Conservation (phyloP, 352 stramenopile species). For the Globisporangium splendens region DNA sequence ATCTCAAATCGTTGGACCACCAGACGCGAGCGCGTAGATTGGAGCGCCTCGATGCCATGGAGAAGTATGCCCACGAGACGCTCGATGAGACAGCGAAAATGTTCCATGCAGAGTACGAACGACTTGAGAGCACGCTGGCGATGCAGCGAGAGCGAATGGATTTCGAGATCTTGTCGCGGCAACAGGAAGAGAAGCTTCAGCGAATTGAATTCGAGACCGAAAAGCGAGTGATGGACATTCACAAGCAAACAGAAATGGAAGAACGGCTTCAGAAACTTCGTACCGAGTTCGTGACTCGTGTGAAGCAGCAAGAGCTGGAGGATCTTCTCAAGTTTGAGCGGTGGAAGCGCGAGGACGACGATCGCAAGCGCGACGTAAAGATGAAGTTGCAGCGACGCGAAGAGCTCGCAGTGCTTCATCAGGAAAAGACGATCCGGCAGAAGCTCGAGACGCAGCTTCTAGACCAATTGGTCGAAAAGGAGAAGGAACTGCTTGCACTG, state of each 20-base stretch:
- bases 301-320: slow-evolving; percentile 69
- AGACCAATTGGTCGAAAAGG: slow-evolving; percentile 34
- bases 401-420: slow-evolving; percentile 35
- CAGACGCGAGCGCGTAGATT: slow-evolving; percentile 62
- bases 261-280: slow-evolving; percentile 62
- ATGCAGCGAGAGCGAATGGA: slow-evolving; percentile 59
- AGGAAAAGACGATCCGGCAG: slow-evolving; percentile 56
- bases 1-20: slow-evolving; percentile 66
- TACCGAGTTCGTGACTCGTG: slow-evolving; percentile 62
- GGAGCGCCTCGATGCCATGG: slow-evolving; percentile 57
- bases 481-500: slow-evolving; percentile 43
- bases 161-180: slow-evolving; percentile 65
- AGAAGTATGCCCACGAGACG: slow-evolving; percentile 51
- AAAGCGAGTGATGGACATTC: slow-evolving; percentile 53
- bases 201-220: slow-evolving; percentile 70
- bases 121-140: slow-evolving; percentile 44
- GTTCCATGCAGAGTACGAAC: slow-evolving; percentile 58
- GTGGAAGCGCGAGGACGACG: slow-evolving; percentile 72
- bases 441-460: slow-evolving; percentile 46
- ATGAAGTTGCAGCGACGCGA: slow-evolving; percentile 34
- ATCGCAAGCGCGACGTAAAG: slow-evolving; percentile 29
- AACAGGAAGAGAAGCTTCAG: slow-evolving; percentile 75
- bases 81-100: slow-evolving; percentile 62
- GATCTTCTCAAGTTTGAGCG: slow-evolving; percentile 67
- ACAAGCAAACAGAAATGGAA: slow-evolving; percentile 60